Evolutionary conservation across 2,329 filamentous ascomycete species (phyloP).

Genomic region (Orbilia javanica): DNA sequence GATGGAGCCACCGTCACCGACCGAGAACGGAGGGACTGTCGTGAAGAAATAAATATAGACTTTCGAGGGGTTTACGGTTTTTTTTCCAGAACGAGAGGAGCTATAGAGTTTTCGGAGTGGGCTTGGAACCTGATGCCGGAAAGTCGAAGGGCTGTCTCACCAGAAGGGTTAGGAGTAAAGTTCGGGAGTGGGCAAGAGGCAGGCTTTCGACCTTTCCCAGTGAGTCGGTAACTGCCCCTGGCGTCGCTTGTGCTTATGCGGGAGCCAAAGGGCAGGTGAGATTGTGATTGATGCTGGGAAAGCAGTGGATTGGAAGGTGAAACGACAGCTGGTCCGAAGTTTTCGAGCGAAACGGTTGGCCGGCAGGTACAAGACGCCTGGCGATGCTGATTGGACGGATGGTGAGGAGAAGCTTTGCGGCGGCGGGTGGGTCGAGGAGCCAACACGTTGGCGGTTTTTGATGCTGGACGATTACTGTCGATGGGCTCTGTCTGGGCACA

Average conservation of each 20-base stretch:
- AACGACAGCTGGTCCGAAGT: slow-evolving; percentile 43
- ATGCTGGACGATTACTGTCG: no score
- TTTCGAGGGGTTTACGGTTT: slow-evolving; percentile 1
- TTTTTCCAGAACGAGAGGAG: slow-evolving; percentile 1
- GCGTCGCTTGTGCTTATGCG: slow-evolving; percentile 21
- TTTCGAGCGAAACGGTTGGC: slow-evolving; percentile 5
- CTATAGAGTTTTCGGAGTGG: background rate
- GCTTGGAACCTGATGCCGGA: background rate
- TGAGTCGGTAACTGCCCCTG: slow-evolving; percentile 24
- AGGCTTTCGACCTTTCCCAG: slow-evolving; percentile 24
- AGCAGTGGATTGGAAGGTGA: slow-evolving; percentile 34
- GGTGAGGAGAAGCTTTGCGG: background rate
- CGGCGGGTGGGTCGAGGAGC: background rate
- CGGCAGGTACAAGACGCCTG: background rate
- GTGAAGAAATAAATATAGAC: slow-evolving; percentile 15
- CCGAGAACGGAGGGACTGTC: slow-evolving; percentile 3
- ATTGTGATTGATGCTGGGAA: slow-evolving; percentile 29
- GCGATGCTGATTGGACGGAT: background rate
- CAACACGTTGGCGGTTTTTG: background rate
- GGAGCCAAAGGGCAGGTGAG: slow-evolving; percentile 33
- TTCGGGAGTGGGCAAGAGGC: slow-evolving; percentile 23
- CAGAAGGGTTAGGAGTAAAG: slow-evolving; percentile 16
- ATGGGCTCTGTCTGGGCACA: no score
- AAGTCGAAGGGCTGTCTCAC: slow-evolving; percentile 11
- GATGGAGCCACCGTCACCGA: slow-evolving; percentile 32